phyloP scores from a whole-genome alignment of 1,284 basidiomycete species.

The Ceratobasidium papillatum region DNA sequence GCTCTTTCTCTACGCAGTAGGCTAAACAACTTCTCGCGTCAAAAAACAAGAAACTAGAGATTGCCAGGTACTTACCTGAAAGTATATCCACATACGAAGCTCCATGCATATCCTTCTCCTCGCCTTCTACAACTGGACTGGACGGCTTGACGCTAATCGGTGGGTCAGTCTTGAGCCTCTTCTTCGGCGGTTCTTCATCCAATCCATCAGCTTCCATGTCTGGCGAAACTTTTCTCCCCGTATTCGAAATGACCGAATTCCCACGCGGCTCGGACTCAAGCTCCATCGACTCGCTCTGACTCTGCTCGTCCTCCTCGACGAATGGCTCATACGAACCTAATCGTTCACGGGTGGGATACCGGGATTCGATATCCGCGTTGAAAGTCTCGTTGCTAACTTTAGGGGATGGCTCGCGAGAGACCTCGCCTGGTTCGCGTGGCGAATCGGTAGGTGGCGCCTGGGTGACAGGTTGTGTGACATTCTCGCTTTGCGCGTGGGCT shows the following conservation, averaged over 20 bases:
- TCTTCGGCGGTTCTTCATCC: slow-evolving; percentile 18
- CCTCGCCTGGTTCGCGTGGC: not conserved
- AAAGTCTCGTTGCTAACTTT: not conserved
- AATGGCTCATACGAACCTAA: not conserved
- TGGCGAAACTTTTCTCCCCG: not conserved
- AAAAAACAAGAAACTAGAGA: not conserved
- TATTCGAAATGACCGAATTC: not conserved
- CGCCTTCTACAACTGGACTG: not conserved
- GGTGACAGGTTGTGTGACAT: not conserved
- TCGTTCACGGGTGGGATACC: not conserved
- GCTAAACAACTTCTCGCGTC: not conserved
- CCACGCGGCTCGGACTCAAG: not conserved
- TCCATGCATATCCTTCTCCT: not conserved
- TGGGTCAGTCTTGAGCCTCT: slow-evolving; percentile 20
- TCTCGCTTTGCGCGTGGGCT: not conserved
- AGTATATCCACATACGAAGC: slow-evolving; percentile 12
- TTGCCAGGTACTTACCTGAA: slow-evolving; percentile 3
- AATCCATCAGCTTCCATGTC: not conserved
- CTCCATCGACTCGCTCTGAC: slow-evolving; percentile 27
- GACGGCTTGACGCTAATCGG: not conserved
- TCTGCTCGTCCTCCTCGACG: slow-evolving; percentile 1
- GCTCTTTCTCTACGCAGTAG: slow-evolving; percentile 7
- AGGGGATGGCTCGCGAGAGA: not conserved
- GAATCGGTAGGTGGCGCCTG: not conserved
- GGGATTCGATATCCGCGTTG: not conserved